Base-by-base conservation (phyloP, 2,329 filamentous ascomycete species). In the Phaeoacremonium minimum region DNA sequence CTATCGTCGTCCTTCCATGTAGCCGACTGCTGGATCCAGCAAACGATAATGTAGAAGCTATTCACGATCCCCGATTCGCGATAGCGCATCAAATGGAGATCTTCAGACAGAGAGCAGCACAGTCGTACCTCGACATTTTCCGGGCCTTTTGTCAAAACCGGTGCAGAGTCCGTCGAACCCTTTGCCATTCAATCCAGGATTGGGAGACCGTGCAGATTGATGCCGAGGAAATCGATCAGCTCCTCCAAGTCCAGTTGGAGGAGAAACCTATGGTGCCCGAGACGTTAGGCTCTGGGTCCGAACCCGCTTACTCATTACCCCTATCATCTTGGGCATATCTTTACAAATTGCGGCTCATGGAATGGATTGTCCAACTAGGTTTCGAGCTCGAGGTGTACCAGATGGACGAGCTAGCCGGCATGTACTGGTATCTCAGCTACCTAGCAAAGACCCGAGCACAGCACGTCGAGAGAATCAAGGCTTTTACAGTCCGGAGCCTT, bases 351-450 rank as follows among this genome's bases (percentile, higher is more conserved):
- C 78, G 77, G 18, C 79, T 91, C 51, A 87, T 96, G 73, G 84
- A 91, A 55, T 85, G 82, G 69, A 83, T 94, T 31, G 73, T 96
- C 13, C 86, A 96, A 53, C 78, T 96, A 19, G 93, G 94, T 11
- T 97, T 98, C 57, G 93, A 98, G 60, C 80, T 96, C 11, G 83
- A 91, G 30, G 77, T 95, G 8, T 97, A 97, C 59, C 81, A 91
- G 36, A 73, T 80, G 0, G 85, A 95, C 56, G 93, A 98, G 58
- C 71, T 93, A 8, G 76, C 81, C 1, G 81, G 80, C 16, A 95
- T 96, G 85, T 97, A 97, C 59, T 93, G 85, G 80, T 89, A 95
- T 57, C 66, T 95, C 44, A 77, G 86, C 47, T 77, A 87, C 63
- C 65, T 94, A 41, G 69, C 85, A 52, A 75, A 81, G 54, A 77